Conservation (phyloP, 192 early-diverging fungal species). For the Dispira parvispora region DNA sequence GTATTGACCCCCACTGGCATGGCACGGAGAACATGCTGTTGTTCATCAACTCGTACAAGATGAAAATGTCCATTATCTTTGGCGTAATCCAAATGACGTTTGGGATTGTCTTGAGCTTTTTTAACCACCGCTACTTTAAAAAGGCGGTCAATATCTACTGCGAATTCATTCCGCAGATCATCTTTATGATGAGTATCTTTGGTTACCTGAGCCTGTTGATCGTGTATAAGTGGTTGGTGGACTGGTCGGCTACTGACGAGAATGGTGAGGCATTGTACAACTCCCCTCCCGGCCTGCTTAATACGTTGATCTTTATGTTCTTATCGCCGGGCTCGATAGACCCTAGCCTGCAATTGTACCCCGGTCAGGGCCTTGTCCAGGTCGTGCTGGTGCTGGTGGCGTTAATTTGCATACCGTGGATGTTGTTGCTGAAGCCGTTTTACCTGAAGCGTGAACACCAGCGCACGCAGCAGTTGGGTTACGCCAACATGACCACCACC, state of each 20-base stretch:
- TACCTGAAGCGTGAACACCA: constrained; percentile 69
- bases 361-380: constrained; percentile 79
- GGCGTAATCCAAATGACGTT: constrained; percentile 97
- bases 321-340: constrained; percentile 69
- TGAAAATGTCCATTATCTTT: constrained; percentile 95
- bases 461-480: constrained; percentile 53
- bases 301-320: constrained; percentile 99
- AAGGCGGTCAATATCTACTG: constrained; percentile 60
- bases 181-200: constrained; percentile 87
- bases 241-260: constrained; percentile 67
- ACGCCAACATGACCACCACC: constrained; percentile 38
- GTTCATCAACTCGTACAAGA: constrained; percentile 99
- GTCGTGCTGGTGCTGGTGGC: constrained; percentile 62
- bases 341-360: constrained; percentile 52
- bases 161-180: constrained; percentile 87
- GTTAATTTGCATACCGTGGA: constrained; percentile 88
- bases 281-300: constrained; percentile 83
- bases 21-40: constrained; percentile 82
- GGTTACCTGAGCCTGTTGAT: constrained; percentile 89
- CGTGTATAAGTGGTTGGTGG: constrained; percentile 86
- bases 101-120: constrained; percentile 75
- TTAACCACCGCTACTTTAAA: constrained; percentile 82
- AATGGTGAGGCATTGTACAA: constrained; percentile 39
- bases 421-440: constrained; percentile 86
- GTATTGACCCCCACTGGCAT: constrained; percentile 91